Evolutionary conservation across 2,329 filamentous ascomycete genomes (phyloP).

Genomic region (Colletotrichum lupini): DNA sequence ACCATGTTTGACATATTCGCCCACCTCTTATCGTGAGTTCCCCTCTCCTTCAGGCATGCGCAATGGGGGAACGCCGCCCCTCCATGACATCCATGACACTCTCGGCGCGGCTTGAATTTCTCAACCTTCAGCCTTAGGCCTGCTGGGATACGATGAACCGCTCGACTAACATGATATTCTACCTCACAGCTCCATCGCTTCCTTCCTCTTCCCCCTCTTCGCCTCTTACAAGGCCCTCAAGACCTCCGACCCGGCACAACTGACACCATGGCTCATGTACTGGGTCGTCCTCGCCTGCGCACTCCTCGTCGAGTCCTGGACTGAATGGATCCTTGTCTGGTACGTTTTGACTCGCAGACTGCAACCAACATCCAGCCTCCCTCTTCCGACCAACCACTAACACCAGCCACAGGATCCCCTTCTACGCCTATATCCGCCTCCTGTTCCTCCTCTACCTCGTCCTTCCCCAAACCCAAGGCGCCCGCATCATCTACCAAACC

Average conservation of each 20-base stretch:
- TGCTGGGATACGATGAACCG: not conserved
- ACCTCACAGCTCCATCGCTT: conserved; percentile 77
- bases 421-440: conserved; percentile 92
- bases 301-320: conserved; percentile 86
- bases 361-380: not conserved
- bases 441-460: conserved; percentile 92
- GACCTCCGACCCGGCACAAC: conserved; percentile 86
- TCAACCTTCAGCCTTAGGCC: not conserved
- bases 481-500: conserved; percentile 84
- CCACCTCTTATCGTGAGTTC: conserved; percentile 79
- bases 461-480: conserved; percentile 96
- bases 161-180: conserved; percentile 7
- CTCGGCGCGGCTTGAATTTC: not conserved
- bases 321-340: conserved; percentile 88
- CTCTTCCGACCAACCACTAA: not conserved
- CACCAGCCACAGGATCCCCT: conserved; percentile 75
- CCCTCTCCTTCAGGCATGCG: not conserved
- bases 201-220: conserved; percentile 94
- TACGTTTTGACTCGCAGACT: conserved; percentile 47
- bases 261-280: conserved; percentile 99
- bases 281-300: conserved; percentile 92
- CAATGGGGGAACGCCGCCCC: too few relatives aligned
- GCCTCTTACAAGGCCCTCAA: conserved; percentile 98
- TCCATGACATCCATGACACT: too few relatives aligned
- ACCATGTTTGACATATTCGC: conserved; percentile 83